Base-by-base conservation (phyloP, 768 basidiomycete genomes). In the Russula earlei region DNA sequence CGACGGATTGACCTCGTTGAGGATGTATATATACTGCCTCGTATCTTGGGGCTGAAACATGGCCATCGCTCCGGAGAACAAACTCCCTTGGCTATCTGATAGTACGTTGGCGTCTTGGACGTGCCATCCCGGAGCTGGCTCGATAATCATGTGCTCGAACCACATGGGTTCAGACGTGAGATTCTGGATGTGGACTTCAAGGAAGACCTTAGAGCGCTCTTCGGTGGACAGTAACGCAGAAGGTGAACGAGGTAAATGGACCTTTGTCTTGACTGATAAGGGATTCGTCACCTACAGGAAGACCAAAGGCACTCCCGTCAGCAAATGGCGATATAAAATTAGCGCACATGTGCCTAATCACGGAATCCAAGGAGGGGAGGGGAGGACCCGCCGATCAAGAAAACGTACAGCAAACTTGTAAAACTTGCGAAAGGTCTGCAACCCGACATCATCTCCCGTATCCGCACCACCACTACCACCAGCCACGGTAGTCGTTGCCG, bases 131-230 rank as follows among this genome's bases (percentile, higher is more conserved):
- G 83, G 84, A 7, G 80, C 77, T 47, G 81, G 79, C 54, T 91
- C 87, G 54, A 97, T 81, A 10, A 74, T 70, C 77, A 96, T 86
- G n/a, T 77, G 79, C 61, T 91, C 85, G 58, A 91, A 88, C 73
- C 77, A 82, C 71, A 93, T 77, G 2, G 84, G 76, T 14, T 84
- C 82, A 52, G 81, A 78, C 0, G 87, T 90, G 54, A 87, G 72
- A 64, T 97, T 97, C 66, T 95, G 91, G 11, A 95, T 83, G 65
- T 95, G 90, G 4, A 95, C 82, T 67, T 97, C 94, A 20, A 97
- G 81, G 69, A 91, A 93, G 33, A 95, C 77, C 60, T 90, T 90
- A 46, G 87, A 82, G 52, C 90, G 79, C 62, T 90, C 85, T 3
- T 68, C 44, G 3, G 77, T 68, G 6, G 82, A 78, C 27, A 93